A percentile compares a stretch with the other conserved stretches of the same genome.
Evolutionary conservation across 1,139 yeast genomes (phyloP).

Genomic region (Saccharomyces hybrid): DNA sequence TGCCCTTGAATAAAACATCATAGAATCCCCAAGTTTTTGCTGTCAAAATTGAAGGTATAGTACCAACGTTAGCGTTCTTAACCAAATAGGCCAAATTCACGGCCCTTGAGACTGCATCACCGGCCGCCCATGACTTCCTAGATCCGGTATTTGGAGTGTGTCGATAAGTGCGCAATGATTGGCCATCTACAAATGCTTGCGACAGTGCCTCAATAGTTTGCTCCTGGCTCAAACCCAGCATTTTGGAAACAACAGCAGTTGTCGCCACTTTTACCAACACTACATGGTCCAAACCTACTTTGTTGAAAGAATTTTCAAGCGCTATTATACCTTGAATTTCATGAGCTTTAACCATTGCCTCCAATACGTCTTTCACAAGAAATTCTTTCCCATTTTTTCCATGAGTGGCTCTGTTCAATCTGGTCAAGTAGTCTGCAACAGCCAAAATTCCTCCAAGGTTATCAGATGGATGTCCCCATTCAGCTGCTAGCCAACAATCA

Average conservation of each 20-base stretch:
- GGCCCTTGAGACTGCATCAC: conserved; percentile 55
- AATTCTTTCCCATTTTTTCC: conserved; percentile 36
- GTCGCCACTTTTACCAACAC: conserved; percentile 54
- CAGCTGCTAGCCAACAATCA: conserved; percentile 60
- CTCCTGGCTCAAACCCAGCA: conserved; percentile 42
- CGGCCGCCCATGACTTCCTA: conserved; percentile 61
- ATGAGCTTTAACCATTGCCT: conserved; percentile 53
- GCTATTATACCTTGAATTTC: conserved; percentile 55
- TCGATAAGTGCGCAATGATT: conserved; percentile 49
- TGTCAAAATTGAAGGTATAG: conserved; percentile 47
- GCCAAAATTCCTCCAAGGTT: conserved; percentile 52
- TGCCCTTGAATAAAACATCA: conserved; percentile 48
- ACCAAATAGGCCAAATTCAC: conserved; percentile 48
- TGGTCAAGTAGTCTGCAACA: conserved; percentile 49
- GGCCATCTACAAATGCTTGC: conserved; percentile 56
- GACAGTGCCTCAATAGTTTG: conserved; percentile 51
- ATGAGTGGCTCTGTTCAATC: conserved; percentile 38
- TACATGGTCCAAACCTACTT: conserved; percentile 55
- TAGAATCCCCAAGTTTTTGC: conserved; percentile 57
- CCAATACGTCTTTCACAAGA: conserved; percentile 44
- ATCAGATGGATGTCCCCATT: conserved; percentile 61
- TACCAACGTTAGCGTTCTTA: conserved; percentile 45
- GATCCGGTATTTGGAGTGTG: conserved; percentile 59
- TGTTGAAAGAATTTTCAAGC: conserved; percentile 50
- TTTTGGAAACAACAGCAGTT: conserved; percentile 49